Evolutionary conservation across 1,139 yeast genomes (phyloP).

Genomic region (Meyerozyma athensensis): DNA sequence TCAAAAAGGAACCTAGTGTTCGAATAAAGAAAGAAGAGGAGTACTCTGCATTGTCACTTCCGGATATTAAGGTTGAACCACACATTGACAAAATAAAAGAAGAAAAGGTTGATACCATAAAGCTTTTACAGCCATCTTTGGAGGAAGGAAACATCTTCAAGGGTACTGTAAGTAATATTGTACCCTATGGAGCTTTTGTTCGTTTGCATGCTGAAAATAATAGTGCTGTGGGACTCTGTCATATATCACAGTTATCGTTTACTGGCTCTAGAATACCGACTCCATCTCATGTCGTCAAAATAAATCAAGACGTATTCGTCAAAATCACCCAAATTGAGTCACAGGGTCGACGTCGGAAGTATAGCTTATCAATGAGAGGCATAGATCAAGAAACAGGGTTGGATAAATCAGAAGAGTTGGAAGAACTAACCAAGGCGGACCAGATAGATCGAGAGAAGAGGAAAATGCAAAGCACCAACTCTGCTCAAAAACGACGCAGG

Average conservation of each 20-base stretch:
- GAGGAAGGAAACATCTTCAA: conserved; percentile 43
- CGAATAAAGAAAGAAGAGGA: not conserved
- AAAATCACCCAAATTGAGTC: conserved; percentile 47
- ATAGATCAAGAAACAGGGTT: conserved; percentile 69
- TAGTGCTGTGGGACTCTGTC: conserved; percentile 59
- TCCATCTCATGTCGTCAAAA: conserved; percentile 54
- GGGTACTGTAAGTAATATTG: conserved; percentile 58
- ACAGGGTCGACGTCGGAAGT: conserved; percentile 3
- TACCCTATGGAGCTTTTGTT: conserved; percentile 78
- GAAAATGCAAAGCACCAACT: conserved; percentile 12
- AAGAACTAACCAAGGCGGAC: conserved; percentile 1
- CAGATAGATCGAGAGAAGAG: conserved; percentile 11
- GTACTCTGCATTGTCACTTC: conserved; percentile 1
- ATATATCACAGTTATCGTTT: conserved; percentile 62
- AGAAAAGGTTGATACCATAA: not conserved
- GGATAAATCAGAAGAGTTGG: conserved; percentile 24
- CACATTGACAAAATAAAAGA: not conserved
- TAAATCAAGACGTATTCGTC: conserved; percentile 63
- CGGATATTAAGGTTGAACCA: not conserved
- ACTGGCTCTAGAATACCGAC: conserved; percentile 45
- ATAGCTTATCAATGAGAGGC: conserved; percentile 63
- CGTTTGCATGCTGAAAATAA: conserved; percentile 23
- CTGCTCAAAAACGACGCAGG: conserved; percentile 28
- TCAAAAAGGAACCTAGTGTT: not conserved
- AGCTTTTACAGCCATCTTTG: conserved; percentile 11